Conservation (phyloP, 2,329 filamentous ascomycete genomes). For the Teratosphaeria gauchensis region DNA sequence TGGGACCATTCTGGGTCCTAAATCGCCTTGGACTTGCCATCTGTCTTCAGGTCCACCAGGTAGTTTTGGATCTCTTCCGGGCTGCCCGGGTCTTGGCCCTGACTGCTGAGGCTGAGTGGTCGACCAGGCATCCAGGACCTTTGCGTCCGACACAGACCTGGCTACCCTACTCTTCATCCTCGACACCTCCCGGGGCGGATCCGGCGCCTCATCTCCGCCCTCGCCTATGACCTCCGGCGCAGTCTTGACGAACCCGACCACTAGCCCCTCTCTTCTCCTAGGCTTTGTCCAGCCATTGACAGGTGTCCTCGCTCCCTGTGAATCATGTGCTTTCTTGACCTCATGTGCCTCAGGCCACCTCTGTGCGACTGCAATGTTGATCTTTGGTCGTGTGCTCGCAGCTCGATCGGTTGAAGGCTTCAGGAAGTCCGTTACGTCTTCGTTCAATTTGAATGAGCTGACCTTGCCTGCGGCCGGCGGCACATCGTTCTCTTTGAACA, state of each 20-base stretch:
- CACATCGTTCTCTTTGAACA: constrained; percentile 18
- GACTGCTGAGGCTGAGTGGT: background rate
- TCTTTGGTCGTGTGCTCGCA: constrained; percentile 27
- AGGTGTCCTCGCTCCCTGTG: constrained; percentile 1
- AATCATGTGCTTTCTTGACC: constrained; percentile 20
- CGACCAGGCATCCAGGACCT: background rate
- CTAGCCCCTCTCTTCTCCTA: constrained; percentile 55
- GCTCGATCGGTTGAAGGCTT: constrained; percentile 40
- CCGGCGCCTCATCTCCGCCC: constrained; percentile 77
- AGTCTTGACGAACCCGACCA: constrained; percentile 63
- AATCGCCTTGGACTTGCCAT: constrained; percentile 1
- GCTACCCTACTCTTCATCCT: constrained; percentile 37
- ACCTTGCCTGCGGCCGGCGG: constrained; percentile 5
- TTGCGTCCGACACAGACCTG: constrained; percentile 18
- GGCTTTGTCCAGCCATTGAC: constrained; percentile 21
- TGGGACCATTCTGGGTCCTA: background rate
- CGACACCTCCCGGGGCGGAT: constrained; percentile 62
- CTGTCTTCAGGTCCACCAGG: constrained; percentile 8
- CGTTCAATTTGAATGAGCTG: constrained; percentile 24
- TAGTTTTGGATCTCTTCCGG: constrained; percentile 3
- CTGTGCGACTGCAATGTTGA: constrained; percentile 42
- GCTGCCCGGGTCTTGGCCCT: background rate
- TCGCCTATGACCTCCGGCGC: constrained; percentile 77
- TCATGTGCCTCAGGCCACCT: constrained; percentile 43
- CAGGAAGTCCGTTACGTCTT: constrained; percentile 50